Conservation (phyloP, 2,329 filamentous ascomycete species). For the Colletotrichum kahawae region DNA sequence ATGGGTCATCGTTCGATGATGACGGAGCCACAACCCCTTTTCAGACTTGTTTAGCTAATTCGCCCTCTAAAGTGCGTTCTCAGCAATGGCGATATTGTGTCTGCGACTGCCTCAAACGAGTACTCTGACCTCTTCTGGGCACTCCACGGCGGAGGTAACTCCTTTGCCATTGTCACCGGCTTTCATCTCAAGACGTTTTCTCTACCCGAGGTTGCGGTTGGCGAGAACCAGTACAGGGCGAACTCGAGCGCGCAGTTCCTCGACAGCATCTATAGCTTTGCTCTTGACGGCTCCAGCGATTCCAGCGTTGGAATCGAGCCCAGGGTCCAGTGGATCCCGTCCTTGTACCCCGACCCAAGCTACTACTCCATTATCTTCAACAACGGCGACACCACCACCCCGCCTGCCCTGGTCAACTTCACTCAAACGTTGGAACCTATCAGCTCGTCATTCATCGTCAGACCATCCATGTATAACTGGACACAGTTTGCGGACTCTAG, state of each 20-base stretch:
- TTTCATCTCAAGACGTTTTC: conserved; percentile 29
- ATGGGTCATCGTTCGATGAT: background rate
- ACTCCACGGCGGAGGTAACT: conserved; percentile 43
- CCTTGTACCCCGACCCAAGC: background rate
- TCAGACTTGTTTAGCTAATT: background rate
- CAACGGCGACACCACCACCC: background rate
- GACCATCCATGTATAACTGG: background rate
- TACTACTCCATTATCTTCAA: background rate
- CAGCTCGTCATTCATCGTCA: background rate
- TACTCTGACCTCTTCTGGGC: conserved; percentile 50
- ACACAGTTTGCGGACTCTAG: background rate
- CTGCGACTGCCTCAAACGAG: conserved; percentile 34
- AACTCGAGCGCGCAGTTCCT: background rate
- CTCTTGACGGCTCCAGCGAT: background rate
- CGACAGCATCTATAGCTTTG: background rate
- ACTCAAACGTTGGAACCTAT: background rate
- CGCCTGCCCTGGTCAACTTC: background rate
- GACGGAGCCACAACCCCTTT: background rate
- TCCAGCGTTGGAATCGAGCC: background rate
- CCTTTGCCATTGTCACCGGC: conserved; percentile 38
- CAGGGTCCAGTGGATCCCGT: background rate
- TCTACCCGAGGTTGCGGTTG: background rate
- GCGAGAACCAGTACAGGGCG: background rate
- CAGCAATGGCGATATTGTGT: conserved; percentile 44
- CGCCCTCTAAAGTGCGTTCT: background rate